phyloP scores from a whole-genome alignment of 2,329 filamentous ascomycete species.

The Grosmannia clavigera region DNA sequence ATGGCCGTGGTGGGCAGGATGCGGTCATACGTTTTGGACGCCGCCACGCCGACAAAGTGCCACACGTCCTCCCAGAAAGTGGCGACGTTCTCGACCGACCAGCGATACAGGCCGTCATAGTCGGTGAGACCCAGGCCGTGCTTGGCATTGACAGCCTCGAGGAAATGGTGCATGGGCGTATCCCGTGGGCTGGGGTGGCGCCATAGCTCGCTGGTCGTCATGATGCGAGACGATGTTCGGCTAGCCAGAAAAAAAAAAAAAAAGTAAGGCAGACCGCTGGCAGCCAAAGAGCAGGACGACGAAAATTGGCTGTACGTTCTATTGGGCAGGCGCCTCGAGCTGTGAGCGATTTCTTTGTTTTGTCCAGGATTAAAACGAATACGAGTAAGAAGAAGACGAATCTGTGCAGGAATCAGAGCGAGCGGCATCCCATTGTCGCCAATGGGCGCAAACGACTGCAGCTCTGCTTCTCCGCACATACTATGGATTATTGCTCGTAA shows the following conservation, averaged over 20 bases:
- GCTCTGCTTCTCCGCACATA: not conserved
- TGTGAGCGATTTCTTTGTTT: not conserved
- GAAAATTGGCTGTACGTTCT: not conserved
- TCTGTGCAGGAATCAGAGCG: not conserved
- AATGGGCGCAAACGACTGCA: not conserved
- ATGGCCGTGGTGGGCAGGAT: constrained; percentile 55
- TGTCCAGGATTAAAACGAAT: not conserved
- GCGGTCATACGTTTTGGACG: constrained; percentile 55
- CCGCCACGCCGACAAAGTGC: constrained; percentile 66
- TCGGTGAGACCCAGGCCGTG: constrained; percentile 48
- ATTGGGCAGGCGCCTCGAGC: not conserved
- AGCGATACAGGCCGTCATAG: constrained; percentile 69
- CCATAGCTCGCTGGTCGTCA: constrained; percentile 42
- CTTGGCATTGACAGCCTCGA: constrained; percentile 55
- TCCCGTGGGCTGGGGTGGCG: constrained; percentile 51
- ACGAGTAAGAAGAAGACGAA: not conserved
- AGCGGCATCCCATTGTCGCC: not conserved
- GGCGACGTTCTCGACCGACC: constrained; percentile 67
- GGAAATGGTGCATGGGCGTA: constrained; percentile 62
- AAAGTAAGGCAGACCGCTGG: not conserved
- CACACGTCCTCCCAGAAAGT: constrained; percentile 79
- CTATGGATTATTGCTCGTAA: not conserved
- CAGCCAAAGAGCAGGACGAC: not conserved
- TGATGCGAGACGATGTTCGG: not conserved
- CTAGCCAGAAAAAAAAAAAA: not conserved